A percentile compares a stretch with the other conserved stretches of the same genome.
Evolutionary conservation across 2,329 filamentous ascomycete genomes (phyloP).

Genomic region (Coleophoma eucalyptorum): DNA sequence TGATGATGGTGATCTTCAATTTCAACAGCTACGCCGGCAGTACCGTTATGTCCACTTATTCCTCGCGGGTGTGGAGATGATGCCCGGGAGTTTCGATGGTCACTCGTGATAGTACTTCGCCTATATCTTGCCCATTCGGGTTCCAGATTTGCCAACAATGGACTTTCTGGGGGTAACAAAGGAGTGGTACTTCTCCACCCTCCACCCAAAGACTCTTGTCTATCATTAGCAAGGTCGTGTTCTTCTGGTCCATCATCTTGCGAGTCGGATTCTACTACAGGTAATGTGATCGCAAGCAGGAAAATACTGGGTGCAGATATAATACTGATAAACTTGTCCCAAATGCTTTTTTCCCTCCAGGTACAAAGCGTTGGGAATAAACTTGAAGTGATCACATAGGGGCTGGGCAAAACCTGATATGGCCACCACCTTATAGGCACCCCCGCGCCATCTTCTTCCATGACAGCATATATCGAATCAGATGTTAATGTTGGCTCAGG

Average conservation of each 20-base stretch:
- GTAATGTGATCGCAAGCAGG: constrained; percentile 82
- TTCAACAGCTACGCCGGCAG: constrained; percentile 27
- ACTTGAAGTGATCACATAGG: constrained; percentile 65
- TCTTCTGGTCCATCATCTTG: constrained; percentile 37
- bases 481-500: constrained; percentile 18
- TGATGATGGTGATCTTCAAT: constrained; percentile 21
- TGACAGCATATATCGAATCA: constrained; percentile 17
- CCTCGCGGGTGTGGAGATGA: constrained; percentile 14
- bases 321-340: constrained; percentile 77
- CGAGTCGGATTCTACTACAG: constrained; percentile 75
- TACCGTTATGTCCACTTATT: constrained; percentile 24
- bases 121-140: constrained; percentile 59
- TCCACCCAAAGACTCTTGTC: not conserved
- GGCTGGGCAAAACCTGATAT: constrained; percentile 67
- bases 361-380: constrained; percentile 83
- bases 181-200: constrained; percentile 13
- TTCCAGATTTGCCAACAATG: constrained; percentile 32
- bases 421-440: constrained; percentile 73
- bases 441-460: constrained; percentile 13
- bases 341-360: constrained; percentile 79
- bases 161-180: constrained; percentile 18
- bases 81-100: constrained; percentile 1
- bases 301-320: constrained; percentile 89
- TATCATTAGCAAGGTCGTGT: constrained; percentile 21
- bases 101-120: constrained; percentile 36